phyloP scores from a whole-genome alignment of 768 basidiomycete genomes.

The Trametes punicea region DNA sequence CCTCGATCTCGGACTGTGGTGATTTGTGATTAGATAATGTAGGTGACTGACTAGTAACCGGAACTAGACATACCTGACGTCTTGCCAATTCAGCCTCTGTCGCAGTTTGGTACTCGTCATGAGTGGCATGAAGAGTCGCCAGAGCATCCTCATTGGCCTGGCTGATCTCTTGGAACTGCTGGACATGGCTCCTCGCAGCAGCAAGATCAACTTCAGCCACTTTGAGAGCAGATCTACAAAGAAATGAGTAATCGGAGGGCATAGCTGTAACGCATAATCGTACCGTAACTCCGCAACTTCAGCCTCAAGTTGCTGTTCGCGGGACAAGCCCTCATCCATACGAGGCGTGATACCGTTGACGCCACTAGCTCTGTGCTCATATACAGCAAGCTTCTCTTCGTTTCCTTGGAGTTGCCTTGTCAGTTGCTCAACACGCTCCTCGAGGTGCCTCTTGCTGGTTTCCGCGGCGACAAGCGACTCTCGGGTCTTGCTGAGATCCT shows the following conservation, averaged over 20 bases:
- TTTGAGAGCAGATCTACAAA: conserved; percentile 64
- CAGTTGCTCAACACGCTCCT: conserved; percentile 65
- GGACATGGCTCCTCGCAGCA: conserved; percentile 64
- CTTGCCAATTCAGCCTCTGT: conserved; percentile 66
- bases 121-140: conserved; percentile 61
- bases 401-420: conserved; percentile 66
- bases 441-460: conserved; percentile 75
- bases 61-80: conserved; percentile 67
- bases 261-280: conserved; percentile 19
- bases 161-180: conserved; percentile 86
- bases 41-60: too few relatives aligned
- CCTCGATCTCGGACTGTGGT: conserved; percentile 56
- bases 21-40: conserved; percentile 11
- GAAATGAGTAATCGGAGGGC: neutral
- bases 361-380: conserved; percentile 59
- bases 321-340: conserved; percentile 46
- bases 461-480: conserved; percentile 70
- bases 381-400: conserved; percentile 83
- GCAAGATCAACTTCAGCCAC: conserved; percentile 74
- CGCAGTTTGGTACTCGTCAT: conserved; percentile 75
- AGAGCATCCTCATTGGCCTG: conserved; percentile 79
- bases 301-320: conserved; percentile 77
- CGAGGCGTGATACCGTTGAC: conserved; percentile 29
- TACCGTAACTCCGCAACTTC: conserved; percentile 86
- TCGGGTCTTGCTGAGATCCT: conserved; percentile 64